Conservation (phyloP, 352 stramenopile species). For the Phytophthora cajani region DNA sequence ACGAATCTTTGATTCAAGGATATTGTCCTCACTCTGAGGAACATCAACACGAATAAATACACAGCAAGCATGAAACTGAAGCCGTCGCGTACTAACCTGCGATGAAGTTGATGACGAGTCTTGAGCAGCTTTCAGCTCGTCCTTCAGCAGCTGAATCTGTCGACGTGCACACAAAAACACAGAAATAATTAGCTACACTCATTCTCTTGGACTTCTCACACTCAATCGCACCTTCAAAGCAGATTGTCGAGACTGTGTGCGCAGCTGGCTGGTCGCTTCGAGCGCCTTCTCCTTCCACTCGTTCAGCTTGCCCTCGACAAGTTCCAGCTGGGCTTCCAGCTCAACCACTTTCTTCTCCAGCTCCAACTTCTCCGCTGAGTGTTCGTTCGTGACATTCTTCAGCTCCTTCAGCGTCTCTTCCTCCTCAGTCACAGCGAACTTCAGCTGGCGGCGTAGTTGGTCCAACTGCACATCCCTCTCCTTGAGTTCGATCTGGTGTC, state of each 20-base stretch:
- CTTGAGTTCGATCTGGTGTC: conserved; percentile 72
- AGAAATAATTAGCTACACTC: background rate
- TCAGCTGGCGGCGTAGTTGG: conserved; percentile 69
- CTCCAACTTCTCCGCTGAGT: conserved; percentile 63
- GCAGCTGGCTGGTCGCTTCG: conserved; percentile 58
- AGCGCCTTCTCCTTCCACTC: conserved; percentile 81
- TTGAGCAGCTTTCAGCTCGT: conserved; percentile 59
- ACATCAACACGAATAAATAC: conserved; percentile 36
- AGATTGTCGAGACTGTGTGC: conserved; percentile 47
- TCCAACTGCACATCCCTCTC: conserved; percentile 74
- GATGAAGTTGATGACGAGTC: conserved; percentile 45
- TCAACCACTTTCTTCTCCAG: conserved; percentile 78
- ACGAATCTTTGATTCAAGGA: conserved; percentile 72
- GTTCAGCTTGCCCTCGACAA: conserved; percentile 67
- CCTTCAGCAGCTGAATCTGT: conserved; percentile 68
- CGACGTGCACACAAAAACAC: background rate
- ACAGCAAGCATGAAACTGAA: conserved; percentile 7
- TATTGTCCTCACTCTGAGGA: conserved; percentile 61
- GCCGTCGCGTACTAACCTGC: conserved; percentile 31
- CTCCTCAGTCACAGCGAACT: conserved; percentile 71
- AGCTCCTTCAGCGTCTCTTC: conserved; percentile 70
- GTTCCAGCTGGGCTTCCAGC: conserved; percentile 69
- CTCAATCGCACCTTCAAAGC: conserved; percentile 54
- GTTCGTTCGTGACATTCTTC: conserved; percentile 54
- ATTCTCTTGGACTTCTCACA: background rate